A percentile compares a stretch with the other conserved stretches of the same genome.
Evolutionary conservation across 345 rosid species (phyloP).

Genomic region (Lepidium sativum): DNA sequence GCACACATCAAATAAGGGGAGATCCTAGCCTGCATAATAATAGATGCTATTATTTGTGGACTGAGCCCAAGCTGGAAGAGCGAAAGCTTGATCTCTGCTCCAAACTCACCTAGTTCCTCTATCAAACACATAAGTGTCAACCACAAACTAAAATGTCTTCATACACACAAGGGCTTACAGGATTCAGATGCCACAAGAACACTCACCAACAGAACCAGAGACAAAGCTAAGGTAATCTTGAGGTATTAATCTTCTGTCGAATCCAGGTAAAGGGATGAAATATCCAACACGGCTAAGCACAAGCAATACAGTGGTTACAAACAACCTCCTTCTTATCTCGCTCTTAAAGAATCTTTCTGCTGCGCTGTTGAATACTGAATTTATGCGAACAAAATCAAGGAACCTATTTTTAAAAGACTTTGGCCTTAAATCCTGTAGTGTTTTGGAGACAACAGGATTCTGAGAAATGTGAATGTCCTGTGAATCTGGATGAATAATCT

Average conservation of each 20-base stretch:
- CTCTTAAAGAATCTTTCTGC: constrained; percentile 84
- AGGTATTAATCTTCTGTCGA: constrained; percentile 75
- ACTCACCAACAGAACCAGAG: constrained; percentile 83
- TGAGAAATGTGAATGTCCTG: constrained; percentile 7
- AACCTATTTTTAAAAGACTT: constrained; percentile 67
- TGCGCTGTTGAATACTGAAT: constrained; percentile 64
- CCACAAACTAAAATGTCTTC: neutral
- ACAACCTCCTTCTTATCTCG: constrained; percentile 83
- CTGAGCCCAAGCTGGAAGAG: constrained; percentile 95
- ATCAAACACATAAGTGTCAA: constrained; percentile 16
- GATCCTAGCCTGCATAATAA: constrained; percentile 70
- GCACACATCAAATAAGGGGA: neutral
- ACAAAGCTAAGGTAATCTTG: constrained; percentile 86
- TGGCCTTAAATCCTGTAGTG: constrained; percentile 21
- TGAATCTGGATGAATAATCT: constrained; percentile 31
- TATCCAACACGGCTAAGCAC: constrained; percentile 82
- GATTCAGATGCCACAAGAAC: neutral
- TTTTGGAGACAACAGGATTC: constrained; percentile 19
- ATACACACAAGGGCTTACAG: neutral
- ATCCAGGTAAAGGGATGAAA: constrained; percentile 89
- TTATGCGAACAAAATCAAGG: constrained; percentile 54
- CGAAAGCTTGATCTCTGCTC: constrained; percentile 77
- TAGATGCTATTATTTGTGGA: constrained; percentile 84
- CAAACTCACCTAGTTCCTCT: constrained; percentile 84
- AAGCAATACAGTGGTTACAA: constrained; percentile 59